phyloP scores from a whole-genome alignment of 306 rosid species.

The Sicyos edulis region DNA sequence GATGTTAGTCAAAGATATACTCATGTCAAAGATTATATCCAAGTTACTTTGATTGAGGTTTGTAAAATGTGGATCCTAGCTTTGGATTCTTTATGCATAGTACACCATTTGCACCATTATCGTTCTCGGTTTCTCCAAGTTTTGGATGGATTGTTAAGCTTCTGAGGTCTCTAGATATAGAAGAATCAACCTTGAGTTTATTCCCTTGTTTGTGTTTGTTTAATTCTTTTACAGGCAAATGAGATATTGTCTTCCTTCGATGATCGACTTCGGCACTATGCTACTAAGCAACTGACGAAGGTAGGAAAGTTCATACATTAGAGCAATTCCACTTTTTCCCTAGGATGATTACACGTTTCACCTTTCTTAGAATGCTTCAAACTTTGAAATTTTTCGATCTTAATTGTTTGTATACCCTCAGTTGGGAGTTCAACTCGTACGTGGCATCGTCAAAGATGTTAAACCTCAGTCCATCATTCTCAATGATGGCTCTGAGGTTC shows the following conservation, averaged over 20 bases:
- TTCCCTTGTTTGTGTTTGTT: neutral
- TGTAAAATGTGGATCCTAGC: neutral
- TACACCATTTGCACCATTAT: no score
- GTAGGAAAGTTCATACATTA: constrained; percentile 31
- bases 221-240: constrained; percentile 52
- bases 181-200: no score
- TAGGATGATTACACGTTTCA: neutral
- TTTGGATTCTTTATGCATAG: neutral
- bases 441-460: constrained; percentile 85
- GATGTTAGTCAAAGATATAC: constrained; percentile 83
- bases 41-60: constrained; percentile 92
- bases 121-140: no score
- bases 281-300: constrained; percentile 79
- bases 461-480: constrained; percentile 60
- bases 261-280: constrained; percentile 71
- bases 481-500: constrained; percentile 85
- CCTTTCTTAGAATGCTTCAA: neutral
- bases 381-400: constrained; percentile 14
- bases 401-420: constrained; percentile 39
- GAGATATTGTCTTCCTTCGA: constrained; percentile 93
- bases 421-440: constrained; percentile 94
- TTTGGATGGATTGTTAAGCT: no score
- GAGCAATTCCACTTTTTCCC: neutral
- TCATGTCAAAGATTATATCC: constrained; percentile 85
- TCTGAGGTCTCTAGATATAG: no score